Evolutionary conservation across 345 rosid genomes (phyloP).

Genomic region (Passiflora organensis): DNA sequence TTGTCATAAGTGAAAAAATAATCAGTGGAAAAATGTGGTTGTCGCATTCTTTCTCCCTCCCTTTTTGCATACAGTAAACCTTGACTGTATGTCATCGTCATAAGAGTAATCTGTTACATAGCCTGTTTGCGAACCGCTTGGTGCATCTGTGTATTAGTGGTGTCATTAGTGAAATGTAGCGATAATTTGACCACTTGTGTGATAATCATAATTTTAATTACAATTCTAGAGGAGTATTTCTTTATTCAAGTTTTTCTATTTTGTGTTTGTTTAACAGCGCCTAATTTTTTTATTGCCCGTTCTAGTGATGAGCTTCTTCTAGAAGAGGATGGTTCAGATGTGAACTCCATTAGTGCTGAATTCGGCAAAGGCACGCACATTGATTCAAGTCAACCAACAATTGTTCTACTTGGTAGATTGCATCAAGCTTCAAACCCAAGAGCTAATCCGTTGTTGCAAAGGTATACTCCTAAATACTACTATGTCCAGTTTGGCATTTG

Average conservation of each 20-base stretch:
- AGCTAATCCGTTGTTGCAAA: conserved; percentile 46
- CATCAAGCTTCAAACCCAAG: conserved; percentile 38
- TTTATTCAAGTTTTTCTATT: not conserved
- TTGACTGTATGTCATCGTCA: too few species aligned
- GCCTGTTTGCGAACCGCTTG: not conserved
- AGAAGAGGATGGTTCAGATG: conserved; percentile 74
- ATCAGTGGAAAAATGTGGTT: too few species aligned
- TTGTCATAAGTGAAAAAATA: too few species aligned
- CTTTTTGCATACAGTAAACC: too few species aligned
- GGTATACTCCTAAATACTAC: too few species aligned
- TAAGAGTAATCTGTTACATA: too few species aligned
- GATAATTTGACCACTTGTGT: not conserved
- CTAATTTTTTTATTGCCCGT: conserved; percentile 19
- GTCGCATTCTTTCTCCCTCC: too few species aligned
- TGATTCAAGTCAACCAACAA: conserved; percentile 50
- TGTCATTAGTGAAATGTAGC: not conserved
- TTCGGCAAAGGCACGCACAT: conserved; percentile 69
- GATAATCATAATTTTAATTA: not conserved
- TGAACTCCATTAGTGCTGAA: conserved; percentile 46
- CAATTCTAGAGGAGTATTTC: not conserved
- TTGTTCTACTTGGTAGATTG: conserved; percentile 46
- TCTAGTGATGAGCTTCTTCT: conserved; percentile 83
- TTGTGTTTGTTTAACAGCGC: conserved; percentile 1
- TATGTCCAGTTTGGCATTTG: conserved; percentile 5
- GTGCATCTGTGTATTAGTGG: not conserved